These are phyloP conservation scores for Sordariomycetes sp. DNA, from an alignment of 2,329 filamentous ascomycete genomes.

Conservation along the genomic window DNA sequence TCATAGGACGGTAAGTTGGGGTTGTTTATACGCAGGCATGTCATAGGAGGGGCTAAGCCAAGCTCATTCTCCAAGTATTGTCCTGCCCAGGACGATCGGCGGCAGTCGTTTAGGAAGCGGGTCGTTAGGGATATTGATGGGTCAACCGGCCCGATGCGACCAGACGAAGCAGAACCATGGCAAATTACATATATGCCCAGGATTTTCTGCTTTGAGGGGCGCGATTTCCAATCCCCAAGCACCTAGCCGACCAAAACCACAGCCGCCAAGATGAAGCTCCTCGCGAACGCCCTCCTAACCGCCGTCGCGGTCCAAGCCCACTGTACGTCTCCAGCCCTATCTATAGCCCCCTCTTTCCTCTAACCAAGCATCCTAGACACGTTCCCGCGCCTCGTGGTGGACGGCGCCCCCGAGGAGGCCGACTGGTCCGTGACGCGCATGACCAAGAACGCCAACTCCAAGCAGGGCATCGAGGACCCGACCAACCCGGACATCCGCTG, in stretches of 20 bases:
- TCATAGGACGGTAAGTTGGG: background rate
- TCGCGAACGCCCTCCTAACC: conserved; percentile 11
- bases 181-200: background rate
- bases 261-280: conserved; percentile 9
- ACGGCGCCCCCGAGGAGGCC: conserved; percentile 19
- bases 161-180: too few relatives aligned
- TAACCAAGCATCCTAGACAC: conserved; percentile 14
- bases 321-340: conserved; percentile 9
- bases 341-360: background rate
- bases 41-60: background rate
- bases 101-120: background rate
- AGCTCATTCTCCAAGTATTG: background rate
- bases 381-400: conserved; percentile 21
- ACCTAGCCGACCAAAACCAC: background rate
- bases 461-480: conserved; percentile 20
- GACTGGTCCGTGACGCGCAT: conserved; percentile 23
- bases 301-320: conserved; percentile 12
- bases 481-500: conserved; percentile 21
- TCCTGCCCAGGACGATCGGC: background rate
- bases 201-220: background rate
- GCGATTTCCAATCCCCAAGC: background rate
- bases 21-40: background rate
- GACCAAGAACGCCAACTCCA: conserved; percentile 23
- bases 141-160: too few relatives aligned
- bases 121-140: background rate